These are phyloP conservation scores for Coprinellus aureogranulatus DNA, from an alignment of 768 basidiomycete genomes.

Conservation along the genomic window DNA sequence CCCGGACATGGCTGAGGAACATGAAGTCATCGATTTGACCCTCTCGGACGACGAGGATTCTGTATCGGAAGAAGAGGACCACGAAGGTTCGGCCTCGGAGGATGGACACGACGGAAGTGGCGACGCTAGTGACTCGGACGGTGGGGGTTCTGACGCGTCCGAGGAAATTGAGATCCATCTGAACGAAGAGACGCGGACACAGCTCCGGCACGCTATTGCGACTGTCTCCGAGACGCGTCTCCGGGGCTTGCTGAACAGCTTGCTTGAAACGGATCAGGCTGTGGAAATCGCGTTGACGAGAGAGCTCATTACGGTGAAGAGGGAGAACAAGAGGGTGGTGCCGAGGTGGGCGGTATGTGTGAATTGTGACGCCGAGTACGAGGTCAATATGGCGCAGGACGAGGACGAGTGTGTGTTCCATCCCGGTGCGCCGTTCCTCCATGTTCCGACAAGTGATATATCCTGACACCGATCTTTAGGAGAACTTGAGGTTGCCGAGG, in stretches of 20 bases:
- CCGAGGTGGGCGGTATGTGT: constrained; percentile 47
- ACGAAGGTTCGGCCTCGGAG: too few species aligned
- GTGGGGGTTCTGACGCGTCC: constrained; percentile 23
- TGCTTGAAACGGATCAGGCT: constrained; percentile 39
- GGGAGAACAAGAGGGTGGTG: constrained; percentile 32
- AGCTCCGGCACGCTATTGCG: constrained; percentile 42
- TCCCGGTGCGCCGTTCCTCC: constrained; percentile 36
- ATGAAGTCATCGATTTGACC: too few species aligned
- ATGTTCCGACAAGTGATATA: neutral
- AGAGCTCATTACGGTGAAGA: constrained; percentile 41
- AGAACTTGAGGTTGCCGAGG: constrained; percentile 38
- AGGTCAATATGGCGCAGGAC: constrained; percentile 33
- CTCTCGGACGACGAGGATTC: too few species aligned
- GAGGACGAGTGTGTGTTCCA: constrained; percentile 49
- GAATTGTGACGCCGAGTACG: constrained; percentile 49
- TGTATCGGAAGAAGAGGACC: too few species aligned
- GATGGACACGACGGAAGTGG: constrained; percentile 15
- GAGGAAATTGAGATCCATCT: constrained; percentile 35
- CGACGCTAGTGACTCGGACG: constrained; percentile 19
- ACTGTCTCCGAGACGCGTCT: constrained; percentile 43
- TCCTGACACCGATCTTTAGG: constrained; percentile 26
- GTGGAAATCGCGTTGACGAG: constrained; percentile 42
- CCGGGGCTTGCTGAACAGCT: constrained; percentile 35
- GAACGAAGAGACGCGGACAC: constrained; percentile 38
- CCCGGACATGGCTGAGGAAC: too few species aligned